Evolutionary conservation across 176 grass and related monocot species (phyloP).

Genomic region (Musa troglodytarum): DNA sequence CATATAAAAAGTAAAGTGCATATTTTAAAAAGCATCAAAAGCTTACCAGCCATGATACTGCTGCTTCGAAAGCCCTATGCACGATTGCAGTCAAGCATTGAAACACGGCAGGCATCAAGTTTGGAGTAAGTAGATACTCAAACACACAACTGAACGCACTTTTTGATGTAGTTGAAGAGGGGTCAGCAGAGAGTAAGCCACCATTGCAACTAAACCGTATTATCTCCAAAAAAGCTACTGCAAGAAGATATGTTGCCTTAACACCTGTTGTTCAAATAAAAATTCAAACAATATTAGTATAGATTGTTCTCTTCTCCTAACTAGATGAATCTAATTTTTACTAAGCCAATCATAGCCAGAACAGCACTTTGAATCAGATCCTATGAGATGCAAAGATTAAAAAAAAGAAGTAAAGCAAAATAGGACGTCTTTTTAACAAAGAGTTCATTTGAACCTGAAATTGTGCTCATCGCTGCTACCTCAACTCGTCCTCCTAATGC

Average conservation of each 20-base stretch:
- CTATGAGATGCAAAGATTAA: neutral
- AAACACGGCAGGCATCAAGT: slow-evolving; percentile 72
- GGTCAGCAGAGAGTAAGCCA: slow-evolving; percentile 55
- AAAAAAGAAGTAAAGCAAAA: neutral
- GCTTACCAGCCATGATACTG: slow-evolving; percentile 78
- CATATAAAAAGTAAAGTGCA: neutral
- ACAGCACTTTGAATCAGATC: slow-evolving; percentile 4
- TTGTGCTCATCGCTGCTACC: slow-evolving; percentile 83
- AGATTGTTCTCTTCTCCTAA: slow-evolving; percentile 2
- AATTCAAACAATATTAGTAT: slow-evolving; percentile 16
- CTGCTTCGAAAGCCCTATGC: slow-evolving; percentile 84
- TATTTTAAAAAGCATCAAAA: slow-evolving; percentile 12
- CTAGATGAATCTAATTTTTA: neutral
- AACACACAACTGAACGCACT: slow-evolving; percentile 91
- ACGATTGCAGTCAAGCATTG: slow-evolving; percentile 89
- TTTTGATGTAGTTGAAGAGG: slow-evolving; percentile 62
- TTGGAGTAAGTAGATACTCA: slow-evolving; percentile 95
- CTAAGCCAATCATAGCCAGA: neutral
- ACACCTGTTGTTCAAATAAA: slow-evolving; percentile 58
- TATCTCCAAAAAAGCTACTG: slow-evolving; percentile 95
- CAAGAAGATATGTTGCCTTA: slow-evolving; percentile 95
- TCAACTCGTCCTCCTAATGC: slow-evolving; percentile 95
- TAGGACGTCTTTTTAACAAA: neutral
- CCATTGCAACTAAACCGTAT: slow-evolving; percentile 89
- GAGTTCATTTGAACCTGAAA: slow-evolving; percentile 72